Base-by-base conservation (phyloP, 2,329 filamentous ascomycete species). In the Penicillium glabrum region DNA sequence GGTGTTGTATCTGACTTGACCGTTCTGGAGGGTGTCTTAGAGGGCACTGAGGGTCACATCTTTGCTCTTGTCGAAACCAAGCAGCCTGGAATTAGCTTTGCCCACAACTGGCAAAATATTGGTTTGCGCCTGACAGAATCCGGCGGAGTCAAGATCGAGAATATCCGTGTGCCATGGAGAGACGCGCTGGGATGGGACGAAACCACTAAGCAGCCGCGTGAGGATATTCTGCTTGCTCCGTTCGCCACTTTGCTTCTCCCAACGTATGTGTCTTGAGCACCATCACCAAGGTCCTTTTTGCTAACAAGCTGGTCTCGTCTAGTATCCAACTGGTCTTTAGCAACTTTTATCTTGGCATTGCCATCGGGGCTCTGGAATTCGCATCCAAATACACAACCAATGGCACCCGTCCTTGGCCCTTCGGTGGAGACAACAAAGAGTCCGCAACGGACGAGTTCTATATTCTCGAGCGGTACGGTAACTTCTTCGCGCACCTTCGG, bases 281-380 rank as follows among this genome's bases (percentile, higher is more conserved):
- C 13, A 3, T 2, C 63, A 33, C 16, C 9, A 16, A 19, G n/a
- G 14, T 7, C n/a, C 9, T 27, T 9, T 21, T 19, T 21, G 13
- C 13, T 24, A 27, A 35, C 8, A 52, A 56, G n/a, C 3, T 2
- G n/a, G 1, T 19, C 16, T 26, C 10, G 19, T 7, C 21, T 31
- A 82, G 78, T 0, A 86, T 88, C 57, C 85, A 88, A 67, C 79
- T 88, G 0, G 82, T 86, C n/a, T 88, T 88, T 70, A 79, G 78
- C 66, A 88, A 88, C 68, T 85, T 88, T 65, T 87, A 88, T 67
- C 74, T 88, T 1, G 85, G 85, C 2, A 88, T 88, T 58, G 82
- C 85, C 0, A 77, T 80, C 44, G 85, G 86, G 0, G 82, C 85
- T 0, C 74, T 88, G 0, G 74, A 81, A 8, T 80, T 79, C 44